These are phyloP conservation scores for Aegilops longissima DNA, from an alignment of 176 grass and related monocot species.

Conservation along the genomic window DNA sequence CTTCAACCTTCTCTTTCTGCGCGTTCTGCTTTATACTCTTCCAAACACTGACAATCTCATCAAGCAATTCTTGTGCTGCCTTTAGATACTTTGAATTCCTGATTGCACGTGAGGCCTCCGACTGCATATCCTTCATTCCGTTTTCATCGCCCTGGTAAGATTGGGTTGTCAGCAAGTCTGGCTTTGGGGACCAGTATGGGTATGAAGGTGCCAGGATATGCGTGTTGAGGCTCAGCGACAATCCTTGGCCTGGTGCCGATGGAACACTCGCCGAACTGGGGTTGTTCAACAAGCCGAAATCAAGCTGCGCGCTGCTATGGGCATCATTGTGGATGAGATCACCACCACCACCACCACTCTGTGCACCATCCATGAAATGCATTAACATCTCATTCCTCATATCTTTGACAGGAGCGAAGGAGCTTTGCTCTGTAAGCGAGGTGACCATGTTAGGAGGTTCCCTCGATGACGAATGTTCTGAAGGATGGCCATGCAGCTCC, in stretches of 20 bases:
- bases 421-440: conserved; percentile 39
- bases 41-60: conserved; percentile 85
- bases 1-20: conserved; percentile 50
- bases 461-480: conserved; percentile 52
- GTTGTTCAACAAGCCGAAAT: conserved; percentile 73
- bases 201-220: conserved; percentile 71
- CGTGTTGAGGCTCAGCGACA: conserved; percentile 85
- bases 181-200: conserved; percentile 64
- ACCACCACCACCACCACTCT: conserved; percentile 16
- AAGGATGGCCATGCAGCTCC: conserved; percentile 51
- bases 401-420: conserved; percentile 63
- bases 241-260: conserved; percentile 59
- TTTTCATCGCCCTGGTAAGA: conserved; percentile 64
- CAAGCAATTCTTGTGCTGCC: conserved; percentile 88
- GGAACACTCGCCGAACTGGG: conserved; percentile 50
- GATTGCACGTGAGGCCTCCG: conserved; percentile 49
- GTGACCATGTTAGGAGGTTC: conserved; percentile 58
- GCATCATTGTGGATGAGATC: conserved; percentile 54
- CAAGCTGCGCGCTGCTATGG: conserved; percentile 45
- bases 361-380: conserved; percentile 63
- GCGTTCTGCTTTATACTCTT: conserved; percentile 71
- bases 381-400: conserved; percentile 71
- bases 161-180: conserved; percentile 41
- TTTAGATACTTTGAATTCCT: conserved; percentile 87
- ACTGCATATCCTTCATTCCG: conserved; percentile 72